These are phyloP conservation scores for Paramecium sonneborni DNA, from an alignment of 73 alveolate species.

Conservation along the genomic window DNA sequence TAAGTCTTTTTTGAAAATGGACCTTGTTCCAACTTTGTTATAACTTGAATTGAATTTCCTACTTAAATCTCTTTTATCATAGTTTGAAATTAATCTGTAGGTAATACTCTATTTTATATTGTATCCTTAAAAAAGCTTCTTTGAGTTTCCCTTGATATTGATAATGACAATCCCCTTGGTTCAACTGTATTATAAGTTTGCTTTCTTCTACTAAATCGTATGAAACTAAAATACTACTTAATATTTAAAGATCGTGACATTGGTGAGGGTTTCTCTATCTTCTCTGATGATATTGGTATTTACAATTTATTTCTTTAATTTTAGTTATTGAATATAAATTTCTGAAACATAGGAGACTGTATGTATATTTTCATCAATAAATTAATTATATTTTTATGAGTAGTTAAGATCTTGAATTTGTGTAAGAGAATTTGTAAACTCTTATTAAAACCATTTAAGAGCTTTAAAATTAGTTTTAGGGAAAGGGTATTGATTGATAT, in stretches of 20 bases:
- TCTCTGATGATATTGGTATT: not conserved
- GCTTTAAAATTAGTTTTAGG: not conserved
- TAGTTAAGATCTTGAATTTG: conserved; percentile 36
- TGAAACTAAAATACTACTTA: not conserved
- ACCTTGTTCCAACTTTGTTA: conserved; percentile 13
- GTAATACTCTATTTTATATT: not conserved
- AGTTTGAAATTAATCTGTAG: not conserved
- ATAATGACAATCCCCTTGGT: not conserved
- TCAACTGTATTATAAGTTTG: not conserved
- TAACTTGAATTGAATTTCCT: not conserved
- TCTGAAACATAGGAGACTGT: not conserved
- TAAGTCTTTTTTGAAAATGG: conserved; percentile 5
- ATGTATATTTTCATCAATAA: conserved; percentile 20
- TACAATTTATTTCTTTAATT: not conserved
- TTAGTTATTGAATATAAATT: conserved; percentile 10
- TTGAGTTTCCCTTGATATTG: not conserved
- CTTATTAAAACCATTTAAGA: not conserved
- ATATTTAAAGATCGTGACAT: not conserved
- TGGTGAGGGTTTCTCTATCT: not conserved
- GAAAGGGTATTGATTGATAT: not conserved
- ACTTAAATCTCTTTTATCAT: not conserved
- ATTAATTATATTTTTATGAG: conserved; percentile 15
- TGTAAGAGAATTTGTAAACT: not conserved
- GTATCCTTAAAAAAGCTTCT: not conserved
- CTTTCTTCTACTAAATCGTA: not conserved